Base-by-base conservation (phyloP, 2,329 filamentous ascomycete species). In the Coleophoma crateriformis region DNA sequence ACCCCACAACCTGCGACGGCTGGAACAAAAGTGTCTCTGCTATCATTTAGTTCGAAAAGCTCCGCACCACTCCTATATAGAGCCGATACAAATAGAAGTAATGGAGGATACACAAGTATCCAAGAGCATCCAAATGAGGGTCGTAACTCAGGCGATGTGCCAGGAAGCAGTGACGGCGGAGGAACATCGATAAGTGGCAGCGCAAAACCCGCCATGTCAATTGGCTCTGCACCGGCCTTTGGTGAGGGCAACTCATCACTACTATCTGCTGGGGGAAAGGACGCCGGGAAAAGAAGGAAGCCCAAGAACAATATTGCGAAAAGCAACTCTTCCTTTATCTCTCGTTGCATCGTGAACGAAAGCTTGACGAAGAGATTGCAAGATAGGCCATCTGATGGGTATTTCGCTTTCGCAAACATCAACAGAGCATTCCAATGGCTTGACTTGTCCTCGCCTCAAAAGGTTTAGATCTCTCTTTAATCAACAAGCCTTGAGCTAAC, bases 281-380 rank as follows among this genome's bases (percentile, higher is more conserved):
- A 91, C 61, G 78, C 81, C 38, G 83, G 81, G 56, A 96, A 96
- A 75, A 80, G 83, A 65, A 82, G 85, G 63, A 99, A 99, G 68
- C 94, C 94, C 2, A 99, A 97, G 77, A 97, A 92, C 70, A 97
- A 95, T 67, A 94, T 99, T 67, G 85, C 92, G 47, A 99, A 99
- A 75, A 97, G 90, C 71, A 97, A 96, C 68, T 99, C 94, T 10
- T 96, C 92, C 1, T 99, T 96, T 64, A 94, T 99, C 32, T 96
- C 92, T n/a, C 77, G 94, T 48, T 92, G 96, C 33, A 96, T 97
- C 56, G 85, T 90, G 14, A 88, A 96, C 62, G 94, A 99, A 61
- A 77, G 78, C 4, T 69, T 95, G 48, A 77, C 79, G 19, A 95
- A 94, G 69, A 84, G 88, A 56, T 69, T 97, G 54, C 79, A 82